These are phyloP conservation scores for Naegleria gruberi DNA, from an alignment of 208 protist genomes.

Conservation along the genomic window DNA sequence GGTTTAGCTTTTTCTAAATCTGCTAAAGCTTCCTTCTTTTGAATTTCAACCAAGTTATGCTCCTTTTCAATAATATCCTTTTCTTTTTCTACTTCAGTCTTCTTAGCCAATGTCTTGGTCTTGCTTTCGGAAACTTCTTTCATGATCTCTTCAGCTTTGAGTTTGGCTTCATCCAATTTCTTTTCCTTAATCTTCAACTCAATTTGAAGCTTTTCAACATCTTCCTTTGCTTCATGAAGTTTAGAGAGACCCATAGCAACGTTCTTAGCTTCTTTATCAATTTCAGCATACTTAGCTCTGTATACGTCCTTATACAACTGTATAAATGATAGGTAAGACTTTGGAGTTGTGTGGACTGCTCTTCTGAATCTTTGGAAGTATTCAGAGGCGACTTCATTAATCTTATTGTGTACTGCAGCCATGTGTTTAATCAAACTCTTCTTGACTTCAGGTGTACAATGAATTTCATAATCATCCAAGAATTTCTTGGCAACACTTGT, in stretches of 20 bases:
- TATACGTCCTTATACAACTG: slow-evolving; percentile 79
- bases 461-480: slow-evolving; percentile 78
- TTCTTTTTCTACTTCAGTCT: slow-evolving; percentile 80
- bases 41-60: slow-evolving; percentile 67
- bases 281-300: slow-evolving; percentile 75
- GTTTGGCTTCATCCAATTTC: slow-evolving; percentile 71
- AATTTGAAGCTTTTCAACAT: slow-evolving; percentile 83
- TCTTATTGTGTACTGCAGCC: slow-evolving; percentile 74
- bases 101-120: slow-evolving; percentile 85
- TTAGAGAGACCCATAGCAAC: slow-evolving; percentile 86
- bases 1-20: slow-evolving; percentile 83
- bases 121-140: slow-evolving; percentile 82
- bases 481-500: slow-evolving; percentile 76
- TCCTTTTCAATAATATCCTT: slow-evolving; percentile 77
- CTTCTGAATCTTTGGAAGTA: slow-evolving; percentile 80
- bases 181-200: slow-evolving; percentile 87
- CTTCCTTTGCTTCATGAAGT: slow-evolving; percentile 79
- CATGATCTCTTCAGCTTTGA: slow-evolving; percentile 81
- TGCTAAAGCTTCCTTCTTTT: slow-evolving; percentile 87
- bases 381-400: slow-evolving; percentile 75
- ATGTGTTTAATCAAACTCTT: slow-evolving; percentile 74
- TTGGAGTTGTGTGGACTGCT: slow-evolving; percentile 80
- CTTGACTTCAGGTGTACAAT: slow-evolving; percentile 74
- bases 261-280: slow-evolving; percentile 76
- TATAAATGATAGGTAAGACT: slow-evolving; percentile 86